Percentiles rank a stretch among this genome's conserved stretches.
phyloP scores from a whole-genome alignment of 2,329 filamentous ascomycete genomes.

The Magnaporthiopsis incrustans region DNA sequence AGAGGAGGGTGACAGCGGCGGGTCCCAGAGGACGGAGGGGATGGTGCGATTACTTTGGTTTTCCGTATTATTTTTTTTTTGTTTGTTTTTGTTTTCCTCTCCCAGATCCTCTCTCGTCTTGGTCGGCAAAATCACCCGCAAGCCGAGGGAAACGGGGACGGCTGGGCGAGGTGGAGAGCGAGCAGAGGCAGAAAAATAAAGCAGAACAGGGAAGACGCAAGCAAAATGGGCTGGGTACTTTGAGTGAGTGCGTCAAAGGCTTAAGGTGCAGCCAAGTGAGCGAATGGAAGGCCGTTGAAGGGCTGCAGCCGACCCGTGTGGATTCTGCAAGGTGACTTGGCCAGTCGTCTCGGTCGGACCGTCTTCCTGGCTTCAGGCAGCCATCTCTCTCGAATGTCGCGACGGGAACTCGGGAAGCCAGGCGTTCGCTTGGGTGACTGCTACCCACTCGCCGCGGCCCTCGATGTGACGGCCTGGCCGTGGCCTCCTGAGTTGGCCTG shows the following conservation, averaged over 20 bases:
- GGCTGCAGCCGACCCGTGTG: background rate
- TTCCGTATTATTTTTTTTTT: too few species aligned
- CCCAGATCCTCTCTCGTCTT: background rate
- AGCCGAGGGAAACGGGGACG: background rate
- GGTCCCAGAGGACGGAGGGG: background rate
- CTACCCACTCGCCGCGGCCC: background rate
- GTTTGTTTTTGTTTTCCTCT: too few species aligned
- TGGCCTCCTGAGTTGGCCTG: background rate
- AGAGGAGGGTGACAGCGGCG: background rate
- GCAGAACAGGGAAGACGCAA: background rate
- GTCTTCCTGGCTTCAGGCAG: background rate
- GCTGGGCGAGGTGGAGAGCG: background rate
- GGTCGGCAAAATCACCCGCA: background rate
- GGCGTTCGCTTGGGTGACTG: background rate
- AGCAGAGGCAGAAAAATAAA: background rate
- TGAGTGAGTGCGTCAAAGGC: background rate
- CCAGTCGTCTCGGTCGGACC: background rate
- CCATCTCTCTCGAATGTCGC: background rate
- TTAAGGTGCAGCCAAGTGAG: background rate
- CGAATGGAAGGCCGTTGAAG: background rate
- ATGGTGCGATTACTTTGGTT: background rate
- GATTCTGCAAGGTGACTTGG: slow-evolving; percentile 7
- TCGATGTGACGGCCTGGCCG: background rate
- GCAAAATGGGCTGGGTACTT: background rate
- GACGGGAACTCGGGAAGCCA: background rate